Base-by-base conservation (phyloP, 169 alveolate species). In the Cryptosporidium ubiquitum region DNA sequence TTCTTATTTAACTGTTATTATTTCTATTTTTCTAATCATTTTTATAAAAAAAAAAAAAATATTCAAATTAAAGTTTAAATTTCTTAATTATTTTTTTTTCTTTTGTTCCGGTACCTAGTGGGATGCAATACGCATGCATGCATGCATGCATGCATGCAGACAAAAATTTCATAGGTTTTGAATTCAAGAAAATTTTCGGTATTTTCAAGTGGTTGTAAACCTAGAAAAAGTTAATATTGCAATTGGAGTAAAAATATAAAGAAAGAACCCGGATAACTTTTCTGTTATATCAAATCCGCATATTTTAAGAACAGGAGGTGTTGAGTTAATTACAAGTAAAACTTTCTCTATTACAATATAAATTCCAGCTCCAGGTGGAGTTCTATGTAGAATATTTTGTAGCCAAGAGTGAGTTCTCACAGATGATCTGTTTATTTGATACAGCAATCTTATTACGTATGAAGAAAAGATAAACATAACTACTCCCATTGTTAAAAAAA, bases 281-380 rank as follows among this genome's bases (percentile, higher is more conserved):
- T 79, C 89, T 16, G 71, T 79, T 9, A 79, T 66, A 47, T 79
- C 74, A 49, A 79, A 61, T 20, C 89, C 89, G 26, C 71, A 79
- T 23, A 79, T 61, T 44, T 79, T 79, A 3, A 79, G 31, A 18
- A 66, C 35, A 9, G 89, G 89, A 2, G 89, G 89, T 16, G 89
- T 79, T 29, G 89, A 79, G 66, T 58, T 79, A 0, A 79, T 79
- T 20, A 79, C 89, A 18, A 79, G 49, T 18, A 79, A 33, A 20
- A 79, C 89, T 64, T 79, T 79, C 52, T 79, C 89, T n/a, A 79
- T 79, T 9, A 79, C 89, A 26, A 79, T 79, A 42, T 79, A 79
- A 33, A 79, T 79, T 31, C 89, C 89, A 3, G 89, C 89, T 20
- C 89, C 89, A 1, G 89, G 89, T 14, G 89, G 89, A 60, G 89